phyloP scores from a whole-genome alignment of 768 basidiomycete species.

The Paxillus rubicundulus region DNA sequence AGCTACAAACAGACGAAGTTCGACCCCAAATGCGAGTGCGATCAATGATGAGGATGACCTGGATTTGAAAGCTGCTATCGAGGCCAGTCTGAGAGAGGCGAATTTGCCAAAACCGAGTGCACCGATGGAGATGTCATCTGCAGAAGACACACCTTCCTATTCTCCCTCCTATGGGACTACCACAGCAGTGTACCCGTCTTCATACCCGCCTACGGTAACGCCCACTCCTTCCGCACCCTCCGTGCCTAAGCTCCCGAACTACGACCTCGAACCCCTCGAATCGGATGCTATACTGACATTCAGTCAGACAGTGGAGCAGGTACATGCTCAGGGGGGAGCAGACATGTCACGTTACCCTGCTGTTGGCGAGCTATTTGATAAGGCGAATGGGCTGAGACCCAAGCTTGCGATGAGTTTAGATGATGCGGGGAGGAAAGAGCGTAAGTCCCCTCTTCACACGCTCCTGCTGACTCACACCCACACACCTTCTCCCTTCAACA shows the following conservation, averaged over 20 bases:
- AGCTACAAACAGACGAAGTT: slow-evolving; percentile 10
- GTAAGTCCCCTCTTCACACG: slow-evolving; percentile 42
- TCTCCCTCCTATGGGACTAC: slow-evolving; percentile 32
- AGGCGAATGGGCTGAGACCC: slow-evolving; percentile 72
- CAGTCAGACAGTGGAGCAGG: slow-evolving; percentile 85
- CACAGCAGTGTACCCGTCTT: slow-evolving; percentile 43
- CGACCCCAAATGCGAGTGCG: slow-evolving; percentile 20
- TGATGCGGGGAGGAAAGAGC: slow-evolving; percentile 82
- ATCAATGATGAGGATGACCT: slow-evolving; percentile 84
- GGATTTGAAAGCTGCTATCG: slow-evolving; percentile 90
- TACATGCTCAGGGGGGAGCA: slow-evolving; percentile 70
- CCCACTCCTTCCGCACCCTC: slow-evolving; percentile 35
- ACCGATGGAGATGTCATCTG: slow-evolving; percentile 58
- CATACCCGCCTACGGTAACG: slow-evolving; percentile 40
- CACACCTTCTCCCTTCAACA: neutral
- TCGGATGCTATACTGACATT: slow-evolving; percentile 87
- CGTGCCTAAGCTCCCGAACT: slow-evolving; percentile 60
- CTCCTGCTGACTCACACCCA: neutral
- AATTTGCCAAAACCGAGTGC: slow-evolving; percentile 77
- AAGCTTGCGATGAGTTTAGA: slow-evolving; percentile 83
- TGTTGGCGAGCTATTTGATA: slow-evolving; percentile 81
- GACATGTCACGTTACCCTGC: slow-evolving; percentile 82
- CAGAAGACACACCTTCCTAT: slow-evolving; percentile 38
- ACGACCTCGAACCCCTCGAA: slow-evolving; percentile 82
- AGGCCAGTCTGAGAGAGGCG: slow-evolving; percentile 88